phyloP scores from a whole-genome alignment of 768 basidiomycete genomes.

The Mycena metata region DNA sequence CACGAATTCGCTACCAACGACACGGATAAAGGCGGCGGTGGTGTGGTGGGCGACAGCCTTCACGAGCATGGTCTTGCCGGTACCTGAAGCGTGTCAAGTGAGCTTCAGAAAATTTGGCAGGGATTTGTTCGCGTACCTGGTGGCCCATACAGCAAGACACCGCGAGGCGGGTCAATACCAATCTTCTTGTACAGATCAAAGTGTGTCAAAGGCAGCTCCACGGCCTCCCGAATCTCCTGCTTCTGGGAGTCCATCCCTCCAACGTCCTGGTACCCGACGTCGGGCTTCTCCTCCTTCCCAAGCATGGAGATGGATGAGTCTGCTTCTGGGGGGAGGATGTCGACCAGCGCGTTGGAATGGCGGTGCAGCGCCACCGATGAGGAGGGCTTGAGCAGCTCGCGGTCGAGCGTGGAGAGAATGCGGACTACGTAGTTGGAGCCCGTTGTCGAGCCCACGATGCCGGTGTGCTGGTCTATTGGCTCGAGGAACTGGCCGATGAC shows the following conservation, averaged over 20 bases:
- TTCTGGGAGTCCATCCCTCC: conserved; percentile 99
- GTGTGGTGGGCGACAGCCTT: conserved; percentile 99
- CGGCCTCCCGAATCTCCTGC: conserved; percentile 98
- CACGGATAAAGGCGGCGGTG: conserved; percentile 96
- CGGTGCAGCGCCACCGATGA: conserved; percentile 98
- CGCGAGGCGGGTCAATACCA: conserved; percentile 98
- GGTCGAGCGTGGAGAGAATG: conserved; percentile 95
- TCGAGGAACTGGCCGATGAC: conserved; percentile 99
- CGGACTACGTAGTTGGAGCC: conserved; percentile 99
- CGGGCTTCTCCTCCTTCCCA: conserved; percentile 93
- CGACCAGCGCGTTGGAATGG: conserved; percentile 98
- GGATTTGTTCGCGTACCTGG: conserved; percentile 72
- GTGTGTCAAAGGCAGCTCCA: conserved; percentile 96
- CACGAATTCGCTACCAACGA: conserved; percentile 98
- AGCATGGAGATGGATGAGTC: conserved; percentile 98
- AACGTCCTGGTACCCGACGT: conserved; percentile 93
- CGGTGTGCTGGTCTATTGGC: conserved; percentile 97
- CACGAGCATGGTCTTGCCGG: conserved; percentile 98
- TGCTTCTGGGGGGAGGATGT: conserved; percentile 98
- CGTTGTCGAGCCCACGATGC: conserved; percentile 97
- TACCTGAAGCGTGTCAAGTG: conserved; percentile 65
- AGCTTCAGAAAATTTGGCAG: conserved; percentile 7
- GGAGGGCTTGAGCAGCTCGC: conserved; percentile 96
- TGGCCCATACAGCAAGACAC: conserved; percentile 96
- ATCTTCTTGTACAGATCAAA: conserved; percentile 99